Evolutionary conservation across 2,329 filamentous ascomycete genomes (phyloP).

Genomic region (Fonsecaea pedrosoi): DNA sequence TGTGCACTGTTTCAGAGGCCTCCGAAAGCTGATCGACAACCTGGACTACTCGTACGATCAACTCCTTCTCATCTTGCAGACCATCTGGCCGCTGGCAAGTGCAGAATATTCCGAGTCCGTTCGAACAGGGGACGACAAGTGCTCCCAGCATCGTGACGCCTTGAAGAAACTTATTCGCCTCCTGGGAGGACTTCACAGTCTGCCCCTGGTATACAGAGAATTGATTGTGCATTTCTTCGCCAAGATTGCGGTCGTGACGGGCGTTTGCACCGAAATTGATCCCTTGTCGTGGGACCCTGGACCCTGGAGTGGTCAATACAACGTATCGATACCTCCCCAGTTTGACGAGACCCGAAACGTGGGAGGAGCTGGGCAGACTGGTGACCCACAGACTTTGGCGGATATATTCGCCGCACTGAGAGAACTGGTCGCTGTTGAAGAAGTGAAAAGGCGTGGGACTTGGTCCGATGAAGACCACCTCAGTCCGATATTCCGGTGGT

Average conservation of each 20-base stretch:
- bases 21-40: slow-evolving; percentile 7
- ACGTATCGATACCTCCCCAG: background rate
- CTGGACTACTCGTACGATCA: slow-evolving; percentile 14
- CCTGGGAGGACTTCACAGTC: background rate
- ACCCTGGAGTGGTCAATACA: slow-evolving; percentile 3
- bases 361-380: background rate
- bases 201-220: slow-evolving; percentile 15
- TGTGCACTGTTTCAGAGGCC: slow-evolving; percentile 11
- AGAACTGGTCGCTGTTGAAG: slow-evolving; percentile 8
- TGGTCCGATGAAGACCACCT: slow-evolving; percentile 20
- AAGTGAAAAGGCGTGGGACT: slow-evolving; percentile 7
- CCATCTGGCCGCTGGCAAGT: slow-evolving; percentile 16
- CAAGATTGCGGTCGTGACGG: slow-evolving; percentile 15
- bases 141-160: slow-evolving; percentile 5
- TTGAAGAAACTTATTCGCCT: background rate
- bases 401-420: slow-evolving; percentile 8
- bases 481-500: slow-evolving; percentile 12
- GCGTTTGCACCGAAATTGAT: slow-evolving; percentile 8
- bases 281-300: slow-evolving; percentile 18
- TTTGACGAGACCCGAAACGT: background rate
- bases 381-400: background rate
- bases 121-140: slow-evolving; percentile 6
- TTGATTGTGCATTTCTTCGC: slow-evolving; percentile 18
- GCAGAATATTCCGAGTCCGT: slow-evolving; percentile 18
- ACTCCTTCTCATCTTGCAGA: slow-evolving; percentile 13